Evolutionary conservation across 2,329 filamentous ascomycete genomes (phyloP).

Genomic region (Exophiala sp.): DNA sequence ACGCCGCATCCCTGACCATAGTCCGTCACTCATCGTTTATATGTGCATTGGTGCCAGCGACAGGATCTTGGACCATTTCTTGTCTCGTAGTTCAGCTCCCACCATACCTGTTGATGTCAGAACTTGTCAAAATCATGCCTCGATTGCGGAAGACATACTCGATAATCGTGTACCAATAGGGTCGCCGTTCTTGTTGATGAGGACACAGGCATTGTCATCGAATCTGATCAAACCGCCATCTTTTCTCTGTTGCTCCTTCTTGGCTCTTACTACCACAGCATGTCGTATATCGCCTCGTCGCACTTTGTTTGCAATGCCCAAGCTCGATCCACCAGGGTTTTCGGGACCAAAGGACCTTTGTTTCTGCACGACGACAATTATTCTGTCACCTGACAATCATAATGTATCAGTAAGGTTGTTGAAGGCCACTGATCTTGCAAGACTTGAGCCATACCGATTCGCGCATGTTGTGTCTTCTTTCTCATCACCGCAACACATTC

Average conservation of each 20-base stretch:
- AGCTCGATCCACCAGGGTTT: constrained; percentile 58
- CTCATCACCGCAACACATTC: constrained; percentile 92
- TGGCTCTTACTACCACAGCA: constrained; percentile 88
- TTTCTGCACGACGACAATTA: constrained; percentile 96
- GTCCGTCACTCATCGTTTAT: constrained; percentile 16
- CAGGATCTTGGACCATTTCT: constrained; percentile 98
- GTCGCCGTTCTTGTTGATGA: constrained; percentile 95
- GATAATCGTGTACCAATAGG: constrained; percentile 90
- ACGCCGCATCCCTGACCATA: no score
- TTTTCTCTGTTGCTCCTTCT: constrained; percentile 77
- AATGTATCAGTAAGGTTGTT: background rate
- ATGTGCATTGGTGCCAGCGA: constrained; percentile 85
- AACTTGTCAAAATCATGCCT: constrained; percentile 24
- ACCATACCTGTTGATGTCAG: constrained; percentile 62
- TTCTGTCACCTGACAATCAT: constrained; percentile 72
- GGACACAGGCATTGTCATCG: constrained; percentile 95
- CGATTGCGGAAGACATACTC: constrained; percentile 47
- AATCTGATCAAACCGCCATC: constrained; percentile 91
- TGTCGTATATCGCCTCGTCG: constrained; percentile 94
- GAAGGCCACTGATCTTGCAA: background rate
- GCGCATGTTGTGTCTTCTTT: constrained; percentile 76
- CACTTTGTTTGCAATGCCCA: constrained; percentile 84
- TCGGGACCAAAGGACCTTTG: constrained; percentile 75
- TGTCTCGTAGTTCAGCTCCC: constrained; percentile 80
- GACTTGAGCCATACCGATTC: constrained; percentile 65